Base-by-base conservation (phyloP, 2,329 filamentous ascomycete genomes). In the Botrytis squamosa region DNA sequence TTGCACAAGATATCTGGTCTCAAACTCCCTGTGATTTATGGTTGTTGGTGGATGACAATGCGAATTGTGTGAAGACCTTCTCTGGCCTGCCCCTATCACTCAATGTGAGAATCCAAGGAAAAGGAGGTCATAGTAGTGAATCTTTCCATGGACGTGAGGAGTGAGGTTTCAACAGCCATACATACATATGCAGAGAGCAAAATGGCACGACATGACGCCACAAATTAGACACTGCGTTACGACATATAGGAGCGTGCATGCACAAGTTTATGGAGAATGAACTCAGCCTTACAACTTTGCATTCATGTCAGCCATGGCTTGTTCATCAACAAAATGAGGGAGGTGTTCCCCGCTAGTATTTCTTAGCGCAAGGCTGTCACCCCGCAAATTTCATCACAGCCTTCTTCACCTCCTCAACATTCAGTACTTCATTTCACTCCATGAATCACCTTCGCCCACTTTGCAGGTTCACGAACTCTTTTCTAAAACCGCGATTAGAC, bases 361-460 rank as follows among this genome's bases (percentile, higher is more conserved):
- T 42, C 7, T 49, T 69, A 57, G 49, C 36, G 52, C 52, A 42
- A 69, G 66, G 66, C 66, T 69, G 20, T 16, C 33, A 68, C 65
- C n/a, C 66, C 66, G 38, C 49, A 69, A 68, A 55, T 57, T 42
- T 42, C 12, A 9, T 14, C 3, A 33, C 49, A 69, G 66, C 66
- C 66, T 69, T 69, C 66, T 57, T 57, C 18, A 12, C 52, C 66
- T 38, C 38, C 36, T 36, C 5, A n/a, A 42, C 16, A 44, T 29
- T n/a, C 36, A 33, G 14, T 42, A 12, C 16, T 42, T 57, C 38
- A 42, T 57, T 16, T 42, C 16, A 42, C 66, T 33, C 36, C 33
- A 72, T 72, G 71, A 69, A 68, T 60, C 29, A 33, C 29, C 60
- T 69, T 40, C 71, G 55, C 52, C 64, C 64, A 62, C 14, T 62